A percentile compares a stretch with the other conserved stretches of the same genome.
Conservation (phyloP, 805 yeast species). For the Wickerhamiella parazyma region DNA sequence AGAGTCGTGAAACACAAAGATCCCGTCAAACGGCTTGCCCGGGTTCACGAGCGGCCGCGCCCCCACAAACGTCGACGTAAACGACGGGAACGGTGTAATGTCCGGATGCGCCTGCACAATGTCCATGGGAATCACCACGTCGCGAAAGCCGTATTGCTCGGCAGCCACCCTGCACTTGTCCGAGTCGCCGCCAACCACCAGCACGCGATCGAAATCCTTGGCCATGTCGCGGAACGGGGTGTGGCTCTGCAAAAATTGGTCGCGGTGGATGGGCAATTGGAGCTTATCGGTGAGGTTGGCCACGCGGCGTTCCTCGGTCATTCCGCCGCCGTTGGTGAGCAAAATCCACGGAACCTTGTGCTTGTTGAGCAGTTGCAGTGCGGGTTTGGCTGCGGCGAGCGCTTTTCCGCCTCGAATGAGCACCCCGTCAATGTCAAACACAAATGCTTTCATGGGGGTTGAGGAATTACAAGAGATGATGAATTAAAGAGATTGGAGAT, state of each 20-base stretch:
- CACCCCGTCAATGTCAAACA: slow-evolving; percentile 89
- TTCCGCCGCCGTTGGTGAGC: slow-evolving; percentile 89
- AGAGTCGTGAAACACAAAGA: slow-evolving; percentile 84
- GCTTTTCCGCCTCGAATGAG: slow-evolving; percentile 74
- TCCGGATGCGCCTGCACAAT: slow-evolving; percentile 77
- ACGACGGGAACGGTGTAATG: slow-evolving; percentile 68
- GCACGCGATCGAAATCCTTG: slow-evolving; percentile 50
- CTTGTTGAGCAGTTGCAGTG: slow-evolving; percentile 56
- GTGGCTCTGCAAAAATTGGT: slow-evolving; percentile 83
- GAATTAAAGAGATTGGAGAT: too few relatives aligned
- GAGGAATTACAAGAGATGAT: too few relatives aligned
- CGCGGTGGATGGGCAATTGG: slow-evolving; percentile 46
- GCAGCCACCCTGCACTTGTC: slow-evolving; percentile 81
- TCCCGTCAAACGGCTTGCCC: slow-evolving; percentile 57
- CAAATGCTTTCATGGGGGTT: slow-evolving; percentile 42
- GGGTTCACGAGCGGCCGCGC: slow-evolving; percentile 45
- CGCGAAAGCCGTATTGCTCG: slow-evolving; percentile 66
- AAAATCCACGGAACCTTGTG: slow-evolving; percentile 73
- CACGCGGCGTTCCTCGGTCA: slow-evolving; percentile 63
- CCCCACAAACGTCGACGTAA: slow-evolving; percentile 55
- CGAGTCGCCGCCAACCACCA: slow-evolving; percentile 84
- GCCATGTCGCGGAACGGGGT: slow-evolving; percentile 85
- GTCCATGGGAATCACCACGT: slow-evolving; percentile 72
- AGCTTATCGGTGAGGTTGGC: slow-evolving; percentile 53
- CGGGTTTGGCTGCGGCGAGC: slow-evolving; percentile 68